Evolutionary conservation across 305 asterid genomes (phyloP).

Genomic region (Andrographis paniculata): DNA sequence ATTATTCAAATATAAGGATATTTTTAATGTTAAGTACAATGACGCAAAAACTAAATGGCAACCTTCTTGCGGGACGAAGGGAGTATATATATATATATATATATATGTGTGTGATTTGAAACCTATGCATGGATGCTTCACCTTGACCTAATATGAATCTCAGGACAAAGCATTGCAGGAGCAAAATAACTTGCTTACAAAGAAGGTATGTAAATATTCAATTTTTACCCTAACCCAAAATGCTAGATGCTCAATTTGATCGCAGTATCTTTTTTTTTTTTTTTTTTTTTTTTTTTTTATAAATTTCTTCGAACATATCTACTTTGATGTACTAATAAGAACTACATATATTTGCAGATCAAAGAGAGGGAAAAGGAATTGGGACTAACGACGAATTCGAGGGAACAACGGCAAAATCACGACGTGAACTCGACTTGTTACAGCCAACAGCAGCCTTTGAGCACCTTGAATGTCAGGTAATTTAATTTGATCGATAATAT

Average conservation of each 20-base stretch:
- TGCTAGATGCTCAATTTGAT: too few relatives aligned
- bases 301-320: too few relatives aligned
- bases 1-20: too few relatives aligned
- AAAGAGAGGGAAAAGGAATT: slow-evolving; percentile 54
- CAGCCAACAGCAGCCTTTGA: slow-evolving; percentile 25
- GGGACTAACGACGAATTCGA: slow-evolving; percentile 20
- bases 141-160: background rate
- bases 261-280: too few relatives aligned
- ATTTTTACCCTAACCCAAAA: background rate
- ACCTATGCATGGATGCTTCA: background rate
- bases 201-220: slow-evolving; percentile 30
- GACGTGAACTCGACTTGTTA: slow-evolving; percentile 27
- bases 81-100: background rate
- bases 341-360: slow-evolving; percentile 22
- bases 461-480: slow-evolving; percentile 43
- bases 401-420: slow-evolving; percentile 28
- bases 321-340: too few relatives aligned
- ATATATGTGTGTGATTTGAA: background rate
- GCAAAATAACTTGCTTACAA: slow-evolving; percentile 53
- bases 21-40: too few relatives aligned
- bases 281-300: too few relatives aligned
- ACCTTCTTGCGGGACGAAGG: too few relatives aligned
- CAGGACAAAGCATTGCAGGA: slow-evolving; percentile 79
- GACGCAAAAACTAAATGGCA: too few relatives aligned
- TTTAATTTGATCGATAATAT: too few relatives aligned